Evolutionary conservation across 2,329 filamentous ascomycete species (phyloP).

Genomic region (Lecanicillium sp.): DNA sequence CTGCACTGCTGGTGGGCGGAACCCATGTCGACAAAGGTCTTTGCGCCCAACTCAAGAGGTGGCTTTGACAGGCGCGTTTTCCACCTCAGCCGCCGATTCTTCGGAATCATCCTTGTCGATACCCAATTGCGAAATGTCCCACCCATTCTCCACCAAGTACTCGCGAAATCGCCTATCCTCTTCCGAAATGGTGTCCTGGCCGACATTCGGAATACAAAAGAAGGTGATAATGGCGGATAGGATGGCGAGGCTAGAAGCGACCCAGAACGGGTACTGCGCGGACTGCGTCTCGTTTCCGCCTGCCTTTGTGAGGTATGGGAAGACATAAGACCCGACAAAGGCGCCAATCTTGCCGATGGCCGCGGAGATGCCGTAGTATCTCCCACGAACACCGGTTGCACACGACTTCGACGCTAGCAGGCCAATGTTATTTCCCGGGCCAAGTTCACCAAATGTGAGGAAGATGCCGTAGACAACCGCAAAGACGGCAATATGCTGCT

Average conservation of each 20-base stretch:
- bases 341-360: constrained; percentile 71
- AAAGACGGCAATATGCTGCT: constrained; percentile 35
- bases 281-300: constrained; percentile 46
- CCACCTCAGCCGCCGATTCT: not conserved
- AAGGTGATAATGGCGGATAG: constrained; percentile 54
- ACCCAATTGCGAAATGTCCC: constrained; percentile 56
- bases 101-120: constrained; percentile 25
- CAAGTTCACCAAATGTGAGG: constrained; percentile 42
- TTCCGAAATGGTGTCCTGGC: constrained; percentile 71
- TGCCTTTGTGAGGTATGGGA: constrained; percentile 62
- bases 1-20: too few relatives aligned
- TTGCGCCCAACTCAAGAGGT: too few relatives aligned
- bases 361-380: constrained; percentile 64
- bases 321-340: constrained; percentile 79
- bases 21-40: too few relatives aligned
- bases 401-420: constrained; percentile 80
- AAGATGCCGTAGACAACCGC: constrained; percentile 31
- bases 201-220: constrained; percentile 66
- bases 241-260: constrained; percentile 71
- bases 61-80: too few relatives aligned
- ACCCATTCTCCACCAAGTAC: constrained; percentile 67
- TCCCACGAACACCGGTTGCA: constrained; percentile 77
- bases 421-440: constrained; percentile 87
- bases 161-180: constrained; percentile 71
- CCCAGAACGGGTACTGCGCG: constrained; percentile 85